These are phyloP conservation scores for Cordyceps pruinosa DNA, from an alignment of 2,329 filamentous ascomycete genomes.

Conservation along the genomic window DNA sequence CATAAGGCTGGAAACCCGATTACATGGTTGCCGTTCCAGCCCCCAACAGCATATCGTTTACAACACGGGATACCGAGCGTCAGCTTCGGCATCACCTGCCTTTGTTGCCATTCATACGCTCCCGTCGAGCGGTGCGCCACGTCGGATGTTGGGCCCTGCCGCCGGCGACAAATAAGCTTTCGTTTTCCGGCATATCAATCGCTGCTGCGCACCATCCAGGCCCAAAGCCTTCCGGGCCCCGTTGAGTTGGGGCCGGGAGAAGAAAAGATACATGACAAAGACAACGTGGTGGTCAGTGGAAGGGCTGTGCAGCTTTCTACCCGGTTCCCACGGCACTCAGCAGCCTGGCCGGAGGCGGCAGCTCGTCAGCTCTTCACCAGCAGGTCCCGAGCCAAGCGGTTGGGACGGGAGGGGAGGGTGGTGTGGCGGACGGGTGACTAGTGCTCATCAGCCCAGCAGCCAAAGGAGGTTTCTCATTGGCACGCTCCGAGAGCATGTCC, in stretches of 20 bases:
- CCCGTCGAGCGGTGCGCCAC: not conserved
- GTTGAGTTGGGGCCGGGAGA: not conserved
- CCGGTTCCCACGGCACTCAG: not conserved
- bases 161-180: not conserved
- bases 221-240: not conserved
- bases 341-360: not conserved
- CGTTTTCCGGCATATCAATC: not conserved
- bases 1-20: not conserved
- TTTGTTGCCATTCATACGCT: not conserved
- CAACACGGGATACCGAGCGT: not conserved
- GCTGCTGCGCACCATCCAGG: not conserved
- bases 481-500: not conserved
- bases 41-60: not conserved
- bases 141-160: not conserved
- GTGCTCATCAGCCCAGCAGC: not conserved
- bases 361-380: not conserved
- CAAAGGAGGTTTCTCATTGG: not conserved
- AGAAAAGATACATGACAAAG: not conserved
- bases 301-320: not conserved
- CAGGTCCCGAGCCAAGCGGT: not conserved
- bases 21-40: not conserved
- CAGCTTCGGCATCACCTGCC: not conserved
- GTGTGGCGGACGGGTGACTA: not conserved
- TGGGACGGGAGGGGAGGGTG: not conserved
- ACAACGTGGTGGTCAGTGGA: not conserved